Evolutionary conservation across 1,284 basidiomycete genomes (phyloP), one percentile per base, ranked within the genome.

Genomic region (Ustilago lituana): DNA sequence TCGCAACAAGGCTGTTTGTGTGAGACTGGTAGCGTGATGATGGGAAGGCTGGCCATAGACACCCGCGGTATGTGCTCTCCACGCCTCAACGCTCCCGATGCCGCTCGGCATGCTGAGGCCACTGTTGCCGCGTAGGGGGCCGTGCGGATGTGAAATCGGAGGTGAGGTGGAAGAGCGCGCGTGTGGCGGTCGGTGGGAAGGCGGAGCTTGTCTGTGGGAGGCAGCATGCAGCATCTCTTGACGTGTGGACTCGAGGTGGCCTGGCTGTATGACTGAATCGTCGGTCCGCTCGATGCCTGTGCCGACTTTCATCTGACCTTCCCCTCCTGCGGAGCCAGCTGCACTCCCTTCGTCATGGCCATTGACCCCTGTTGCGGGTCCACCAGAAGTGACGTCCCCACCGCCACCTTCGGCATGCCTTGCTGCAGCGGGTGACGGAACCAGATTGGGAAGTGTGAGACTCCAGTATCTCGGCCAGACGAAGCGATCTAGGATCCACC

Each of bases 391-490:
- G 26, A 15, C 39, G 10, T 31, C 14, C 7, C 11, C 14, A 15
- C n/a, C 8, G 15, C 40, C 6, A 11, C 24, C 20, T 3, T 47
- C 36, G 3, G 39, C 29, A 14, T 48, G 39, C 7, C 29, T 43
- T 4, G 59, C 47, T 7, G 60, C 66, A 10, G 60, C 23, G 6
- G 68, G 63, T 2, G 62, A 65, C 6, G 68, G 68, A 0, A 71
- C 68, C 9, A 71, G 44, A 17, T 71, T 71, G 44, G 85, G 85
- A 20, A 86, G 67, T 6, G 82, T 82, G 33, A 86, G 73, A 8
- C 82, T 82, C 61, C 84, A 77, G 52, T 84, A 84, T 38, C 83
- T 77, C 0, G 86, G 86, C 83, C 85, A 85, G 23, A 86, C 86
- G 46, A 86, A 77, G 4, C 83, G 82, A 54, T 86, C 85, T 59